phyloP scores from a whole-genome alignment of 371 early-diverging fungal genomes.

The Lichtheimia ramosa region DNA sequence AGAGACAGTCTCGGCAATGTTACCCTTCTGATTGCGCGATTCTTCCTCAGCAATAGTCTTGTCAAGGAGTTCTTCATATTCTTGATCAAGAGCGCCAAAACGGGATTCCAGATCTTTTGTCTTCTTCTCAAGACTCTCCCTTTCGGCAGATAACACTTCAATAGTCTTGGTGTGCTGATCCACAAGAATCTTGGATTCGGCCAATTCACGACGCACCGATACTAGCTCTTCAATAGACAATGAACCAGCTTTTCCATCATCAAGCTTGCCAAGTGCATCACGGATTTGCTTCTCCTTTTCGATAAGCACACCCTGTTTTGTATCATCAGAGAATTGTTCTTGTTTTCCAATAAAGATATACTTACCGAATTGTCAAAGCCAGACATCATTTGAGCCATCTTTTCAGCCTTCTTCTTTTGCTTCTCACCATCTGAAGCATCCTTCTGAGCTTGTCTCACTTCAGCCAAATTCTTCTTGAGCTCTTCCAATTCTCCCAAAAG shows the following conservation, averaged over 20 bases:
- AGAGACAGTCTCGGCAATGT: conserved; percentile 72
- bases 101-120: conserved; percentile 74
- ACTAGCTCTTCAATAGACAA: conserved; percentile 74
- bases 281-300: conserved; percentile 79
- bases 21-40: conserved; percentile 56
- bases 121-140: conserved; percentile 59
- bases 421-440: conserved; percentile 60
- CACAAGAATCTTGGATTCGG: conserved; percentile 68
- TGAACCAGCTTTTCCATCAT: conserved; percentile 20
- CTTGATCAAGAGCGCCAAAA: conserved; percentile 73
- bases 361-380: conserved; percentile 79
- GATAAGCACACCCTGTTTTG: conserved; percentile 54
- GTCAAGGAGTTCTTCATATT: conserved; percentile 91
- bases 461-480: conserved; percentile 62
- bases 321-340: background rate
- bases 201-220: conserved; percentile 73
- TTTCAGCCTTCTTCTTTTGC: conserved; percentile 79
- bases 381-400: conserved; percentile 88
- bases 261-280: conserved; percentile 70
- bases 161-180: conserved; percentile 73
- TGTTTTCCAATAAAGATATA: conserved; percentile 14
- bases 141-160: conserved; percentile 62
- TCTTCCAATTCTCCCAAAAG: conserved; percentile 67
- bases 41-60: conserved; percentile 93
- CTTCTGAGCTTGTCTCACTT: conserved; percentile 45